phyloP scores from a whole-genome alignment of 768 basidiomycete species.

The Daedaleopsis sinensis region DNA sequence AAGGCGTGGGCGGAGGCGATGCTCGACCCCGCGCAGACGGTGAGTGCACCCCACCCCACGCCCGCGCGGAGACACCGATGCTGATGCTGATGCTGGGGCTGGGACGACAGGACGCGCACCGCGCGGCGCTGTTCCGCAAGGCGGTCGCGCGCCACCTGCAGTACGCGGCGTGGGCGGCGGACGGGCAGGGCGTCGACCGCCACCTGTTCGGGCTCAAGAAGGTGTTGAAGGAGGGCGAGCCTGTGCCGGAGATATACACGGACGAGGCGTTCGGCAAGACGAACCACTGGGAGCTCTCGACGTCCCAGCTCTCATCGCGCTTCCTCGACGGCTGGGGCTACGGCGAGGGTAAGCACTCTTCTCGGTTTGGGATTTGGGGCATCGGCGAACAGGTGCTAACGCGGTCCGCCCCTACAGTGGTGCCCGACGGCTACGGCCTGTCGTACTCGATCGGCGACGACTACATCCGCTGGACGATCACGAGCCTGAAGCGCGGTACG shows the following conservation, averaged over 20 bases:
- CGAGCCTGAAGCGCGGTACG: constrained; percentile 61
- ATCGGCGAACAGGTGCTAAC: too few relatives aligned
- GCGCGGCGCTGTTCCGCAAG: constrained; percentile 68
- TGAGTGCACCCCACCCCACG: constrained; percentile 33
- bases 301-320: constrained; percentile 79
- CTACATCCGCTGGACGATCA: constrained; percentile 90
- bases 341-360: constrained; percentile 73
- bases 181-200: constrained; percentile 93
- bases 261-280: constrained; percentile 72
- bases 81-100: neutral
- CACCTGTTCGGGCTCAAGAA: constrained; percentile 95
- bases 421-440: constrained; percentile 89
- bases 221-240: constrained; percentile 73
- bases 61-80: neutral
- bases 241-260: constrained; percentile 70
- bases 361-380: neutral
- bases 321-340: constrained; percentile 97
- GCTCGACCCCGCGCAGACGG: constrained; percentile 57
- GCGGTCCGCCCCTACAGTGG: constrained; percentile 59
- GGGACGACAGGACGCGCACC: constrained; percentile 48
- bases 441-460: constrained; percentile 87
- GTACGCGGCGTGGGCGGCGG: constrained; percentile 90
- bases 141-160: constrained; percentile 85
- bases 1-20: constrained; percentile 91
- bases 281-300: constrained; percentile 92